Percentiles rank a stretch among this genome's conserved stretches.
Evolutionary conservation across 148 eudicot genomes (phyloP).

Genomic region (Salicornia ramosissima): DNA sequence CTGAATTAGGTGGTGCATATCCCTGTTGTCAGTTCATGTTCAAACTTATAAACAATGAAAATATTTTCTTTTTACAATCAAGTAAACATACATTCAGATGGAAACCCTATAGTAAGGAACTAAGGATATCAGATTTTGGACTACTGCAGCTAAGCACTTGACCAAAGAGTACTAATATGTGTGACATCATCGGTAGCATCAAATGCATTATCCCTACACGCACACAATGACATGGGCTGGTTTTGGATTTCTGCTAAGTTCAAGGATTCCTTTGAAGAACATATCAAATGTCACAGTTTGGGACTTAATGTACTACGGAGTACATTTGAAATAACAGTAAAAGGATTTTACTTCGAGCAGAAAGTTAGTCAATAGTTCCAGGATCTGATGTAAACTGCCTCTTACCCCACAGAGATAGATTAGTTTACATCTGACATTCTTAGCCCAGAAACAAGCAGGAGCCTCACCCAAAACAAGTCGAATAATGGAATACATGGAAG

Average conservation of each 20-base stretch:
- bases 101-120: neutral
- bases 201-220: neutral
- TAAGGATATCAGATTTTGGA: neutral
- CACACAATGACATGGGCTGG: neutral
- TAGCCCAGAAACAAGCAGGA: neutral
- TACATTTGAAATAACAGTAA: neutral
- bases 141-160: neutral
- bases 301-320: neutral
- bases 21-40: constrained; percentile 90
- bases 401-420: neutral
- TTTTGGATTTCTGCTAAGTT: neutral
- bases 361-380: neutral
- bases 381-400: neutral
- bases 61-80: constrained; percentile 8
- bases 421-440: neutral
- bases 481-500: neutral
- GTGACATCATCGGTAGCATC: neutral
- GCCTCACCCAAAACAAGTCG: neutral
- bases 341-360: neutral
- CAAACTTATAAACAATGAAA: constrained; percentile 39
- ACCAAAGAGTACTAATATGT: neutral
- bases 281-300: neutral
- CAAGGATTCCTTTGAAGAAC: neutral
- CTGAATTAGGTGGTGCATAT: constrained; percentile 99
- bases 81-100: neutral